A percentile compares a stretch with the other conserved stretches of the same genome.
Evolutionary conservation across 2,329 filamentous ascomycete species (phyloP).

Genomic region (Fusarium sp.): DNA sequence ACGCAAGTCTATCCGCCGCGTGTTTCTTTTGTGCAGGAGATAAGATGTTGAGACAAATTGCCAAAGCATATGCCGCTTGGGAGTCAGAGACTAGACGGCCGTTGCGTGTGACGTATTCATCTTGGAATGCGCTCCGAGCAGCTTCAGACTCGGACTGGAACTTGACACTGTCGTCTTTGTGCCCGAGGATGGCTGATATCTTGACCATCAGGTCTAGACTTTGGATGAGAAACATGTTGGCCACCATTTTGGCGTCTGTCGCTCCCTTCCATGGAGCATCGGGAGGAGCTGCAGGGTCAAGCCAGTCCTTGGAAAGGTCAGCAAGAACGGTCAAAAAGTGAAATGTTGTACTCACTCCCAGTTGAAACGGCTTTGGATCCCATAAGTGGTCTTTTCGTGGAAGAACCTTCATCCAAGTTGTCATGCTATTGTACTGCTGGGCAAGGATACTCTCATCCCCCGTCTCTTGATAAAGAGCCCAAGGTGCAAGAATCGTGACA

Average conservation of each 20-base stretch:
- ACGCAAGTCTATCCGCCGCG: background rate
- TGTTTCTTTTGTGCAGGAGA: background rate
- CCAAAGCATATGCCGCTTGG: conserved; percentile 22
- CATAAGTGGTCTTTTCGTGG: conserved; percentile 53
- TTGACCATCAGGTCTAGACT: conserved; percentile 53
- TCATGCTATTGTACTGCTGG: conserved; percentile 54
- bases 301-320: conserved; percentile 56
- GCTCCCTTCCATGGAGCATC: conserved; percentile 50
- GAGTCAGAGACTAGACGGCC: conserved; percentile 17
- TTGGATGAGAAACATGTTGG: conserved; percentile 59
- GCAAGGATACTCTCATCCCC: conserved; percentile 52
- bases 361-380: conserved; percentile 29
- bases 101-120: conserved; percentile 23
- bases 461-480: conserved; percentile 52
- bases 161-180: conserved; percentile 21
- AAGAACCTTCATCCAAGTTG: conserved; percentile 51
- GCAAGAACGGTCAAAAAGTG: background rate
- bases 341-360: background rate
- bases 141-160: background rate
- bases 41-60: conserved; percentile 20
- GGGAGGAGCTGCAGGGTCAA: conserved; percentile 57
- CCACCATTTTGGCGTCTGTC: conserved; percentile 54
- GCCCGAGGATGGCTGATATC: conserved; percentile 48
- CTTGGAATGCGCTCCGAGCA: conserved; percentile 23
- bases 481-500: conserved; percentile 53